These are phyloP conservation scores for Alternaria gaisen DNA, from an alignment of 2,329 filamentous ascomycete species.

Conservation along the genomic window DNA sequence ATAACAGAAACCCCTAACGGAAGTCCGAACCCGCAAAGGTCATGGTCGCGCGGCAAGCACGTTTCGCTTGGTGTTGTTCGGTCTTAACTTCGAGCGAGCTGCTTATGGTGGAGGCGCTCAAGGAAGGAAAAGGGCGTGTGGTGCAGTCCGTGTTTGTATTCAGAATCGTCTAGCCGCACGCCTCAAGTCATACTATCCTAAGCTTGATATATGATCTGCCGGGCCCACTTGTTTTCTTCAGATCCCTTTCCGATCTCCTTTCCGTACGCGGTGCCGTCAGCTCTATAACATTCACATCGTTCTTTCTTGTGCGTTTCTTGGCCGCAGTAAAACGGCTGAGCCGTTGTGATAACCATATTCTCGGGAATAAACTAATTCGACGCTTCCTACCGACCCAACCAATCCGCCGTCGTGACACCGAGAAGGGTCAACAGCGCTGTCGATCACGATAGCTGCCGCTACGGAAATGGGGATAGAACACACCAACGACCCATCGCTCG, in stretches of 20 bases:
- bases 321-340: background rate
- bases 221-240: background rate
- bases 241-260: background rate
- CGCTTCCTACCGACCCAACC: background rate
- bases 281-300: background rate
- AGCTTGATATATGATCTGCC: background rate
- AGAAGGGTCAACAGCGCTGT: background rate
- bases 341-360: background rate
- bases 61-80: background rate
- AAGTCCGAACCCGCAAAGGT: background rate
- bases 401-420: background rate
- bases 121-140: background rate
- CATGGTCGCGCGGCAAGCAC: background rate
- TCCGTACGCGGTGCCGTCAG: background rate
- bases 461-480: background rate
- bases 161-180: background rate
- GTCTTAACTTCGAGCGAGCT: background rate
- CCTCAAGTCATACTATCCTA: background rate
- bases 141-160: background rate
- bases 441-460: background rate
- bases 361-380: background rate
- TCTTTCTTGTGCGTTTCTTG: background rate
- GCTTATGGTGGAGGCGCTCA: background rate
- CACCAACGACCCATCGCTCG: slow-evolving; percentile 5
- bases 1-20: slow-evolving; percentile 1